Evolutionary conservation across 148 eudicot species (phyloP), one percentile per base, ranked within the genome.

Genomic region (Suaeda aralocaspica): DNA sequence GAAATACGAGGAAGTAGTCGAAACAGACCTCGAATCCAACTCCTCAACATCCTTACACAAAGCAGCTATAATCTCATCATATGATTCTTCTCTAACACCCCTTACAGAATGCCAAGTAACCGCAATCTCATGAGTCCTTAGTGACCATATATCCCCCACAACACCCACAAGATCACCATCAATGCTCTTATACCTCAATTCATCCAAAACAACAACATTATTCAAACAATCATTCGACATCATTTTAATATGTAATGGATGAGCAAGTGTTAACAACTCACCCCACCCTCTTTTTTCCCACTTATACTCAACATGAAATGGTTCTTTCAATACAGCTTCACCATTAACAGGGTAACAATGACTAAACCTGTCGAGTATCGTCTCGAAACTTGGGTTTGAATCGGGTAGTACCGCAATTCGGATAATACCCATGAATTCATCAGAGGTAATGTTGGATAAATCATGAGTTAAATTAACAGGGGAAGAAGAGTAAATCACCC

Each of bases 151-250:
- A 84, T 89, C 88, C 52, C 97, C 98, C 78, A 91, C 91, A 77
- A 94, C 87, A 39, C 98, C 98, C 34, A 91, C 91, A 66, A 94
- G 92, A 14, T 94, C 97, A n/a, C 98, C 98, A 80, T 94, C 97
- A 64, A 94, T 86, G 33, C 96, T 89, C 48, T 84, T 84, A 74
- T 87, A 94, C 76, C 74, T 86, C 57, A 91, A 86, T 65, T 86
- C 87, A 71, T 86, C 85, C 80, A 94, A 77, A 48, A 91, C 82
- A 51, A 77, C 65, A n/a, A 79, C 59, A 56, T 74, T 79, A 29
- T 73, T 72, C 36, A 77, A 25, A 69, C 68, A 78, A 29, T 72
- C 69, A 46, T 72, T 73, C 2, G 82, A 79, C 55, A 94, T 71
- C 56, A 94, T 79, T 73, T 71, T 81, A 59, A 89, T 57, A 81